phyloP scores from a whole-genome alignment of 345 rosid genomes.

The Populus ilicifolia region DNA sequence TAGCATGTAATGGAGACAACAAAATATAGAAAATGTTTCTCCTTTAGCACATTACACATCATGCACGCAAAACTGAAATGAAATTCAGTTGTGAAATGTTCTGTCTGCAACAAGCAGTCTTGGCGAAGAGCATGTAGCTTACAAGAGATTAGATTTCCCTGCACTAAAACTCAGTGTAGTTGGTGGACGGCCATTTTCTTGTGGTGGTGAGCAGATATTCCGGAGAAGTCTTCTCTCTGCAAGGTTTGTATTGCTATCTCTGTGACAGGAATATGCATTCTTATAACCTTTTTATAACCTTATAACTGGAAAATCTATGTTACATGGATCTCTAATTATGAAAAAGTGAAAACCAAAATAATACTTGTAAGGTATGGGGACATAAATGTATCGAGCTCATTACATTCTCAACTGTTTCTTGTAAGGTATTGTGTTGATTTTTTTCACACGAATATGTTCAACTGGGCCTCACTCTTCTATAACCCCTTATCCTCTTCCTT shows the following conservation, averaged over 20 bases:
- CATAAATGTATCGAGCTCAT: no score
- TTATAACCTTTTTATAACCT: background rate
- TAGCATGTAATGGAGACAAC: background rate
- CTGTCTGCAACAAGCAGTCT: conserved; percentile 49
- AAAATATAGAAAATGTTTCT: background rate
- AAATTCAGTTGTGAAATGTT: background rate
- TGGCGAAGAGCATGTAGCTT: conserved; percentile 75
- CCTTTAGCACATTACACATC: background rate
- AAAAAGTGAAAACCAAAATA: background rate
- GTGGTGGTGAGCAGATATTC: conserved; percentile 58
- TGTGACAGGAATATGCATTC: background rate
- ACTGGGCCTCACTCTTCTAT: background rate
- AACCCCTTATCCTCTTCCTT: background rate
- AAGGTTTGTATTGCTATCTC: conserved; percentile 39
- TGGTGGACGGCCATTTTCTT: conserved; percentile 93
- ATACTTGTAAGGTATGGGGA: background rate
- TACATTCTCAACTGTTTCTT: background rate
- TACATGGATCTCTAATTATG: background rate
- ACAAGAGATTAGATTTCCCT: conserved; percentile 65
- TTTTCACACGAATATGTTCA: background rate
- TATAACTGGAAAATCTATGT: no score
- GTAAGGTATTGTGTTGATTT: background rate
- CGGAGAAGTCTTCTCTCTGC: conserved; percentile 51
- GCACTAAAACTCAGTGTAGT: conserved; percentile 59
- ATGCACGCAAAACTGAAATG: background rate